Percentiles rank a stretch among this genome's conserved stretches.
phyloP scores from a whole-genome alignment of 2,329 filamentous ascomycete genomes.

The Monosporascus sp. region DNA sequence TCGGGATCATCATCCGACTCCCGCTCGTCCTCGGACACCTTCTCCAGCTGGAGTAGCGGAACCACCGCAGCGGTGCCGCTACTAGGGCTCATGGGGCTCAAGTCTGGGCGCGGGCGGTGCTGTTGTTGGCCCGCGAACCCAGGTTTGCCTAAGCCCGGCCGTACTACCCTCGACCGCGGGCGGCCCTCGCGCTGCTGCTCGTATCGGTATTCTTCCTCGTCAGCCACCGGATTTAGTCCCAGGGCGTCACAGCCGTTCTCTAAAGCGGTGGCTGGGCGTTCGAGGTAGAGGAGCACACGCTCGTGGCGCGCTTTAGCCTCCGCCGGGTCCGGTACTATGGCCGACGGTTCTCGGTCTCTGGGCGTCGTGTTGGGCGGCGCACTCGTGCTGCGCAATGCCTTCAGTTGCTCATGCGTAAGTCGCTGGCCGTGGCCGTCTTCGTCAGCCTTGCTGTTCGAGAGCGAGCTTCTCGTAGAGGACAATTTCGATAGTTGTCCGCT shows the following conservation, averaged over 20 bases:
- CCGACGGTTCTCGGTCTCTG: conserved; percentile 2
- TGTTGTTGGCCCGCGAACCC: neutral
- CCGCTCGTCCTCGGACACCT: conserved; percentile 5
- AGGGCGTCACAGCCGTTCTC: conserved; percentile 18
- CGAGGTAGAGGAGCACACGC: conserved; percentile 27
- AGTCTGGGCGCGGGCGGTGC: conserved; percentile 12
- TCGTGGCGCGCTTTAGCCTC: conserved; percentile 19
- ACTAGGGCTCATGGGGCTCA: conserved; percentile 13
- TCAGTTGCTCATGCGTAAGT: neutral
- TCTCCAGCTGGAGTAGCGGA: conserved; percentile 3
- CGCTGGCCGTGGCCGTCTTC: neutral
- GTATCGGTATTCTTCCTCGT: conserved; percentile 1
- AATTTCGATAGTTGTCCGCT: neutral
- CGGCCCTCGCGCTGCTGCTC: conserved; percentile 21
- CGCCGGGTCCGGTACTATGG: conserved; percentile 6
- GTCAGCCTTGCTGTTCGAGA: neutral
- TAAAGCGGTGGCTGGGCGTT: conserved; percentile 20
- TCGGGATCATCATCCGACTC: neutral
- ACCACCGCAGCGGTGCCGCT: conserved; percentile 2
- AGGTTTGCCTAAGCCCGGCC: too few species aligned
- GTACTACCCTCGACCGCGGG: conserved; percentile 11
- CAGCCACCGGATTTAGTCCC: conserved; percentile 16
- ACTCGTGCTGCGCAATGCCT: neutral
- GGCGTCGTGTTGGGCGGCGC: neutral
- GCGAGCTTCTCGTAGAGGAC: neutral